Base-by-base conservation (phyloP, 768 basidiomycete genomes). In the Phylloporus scabripes region DNA sequence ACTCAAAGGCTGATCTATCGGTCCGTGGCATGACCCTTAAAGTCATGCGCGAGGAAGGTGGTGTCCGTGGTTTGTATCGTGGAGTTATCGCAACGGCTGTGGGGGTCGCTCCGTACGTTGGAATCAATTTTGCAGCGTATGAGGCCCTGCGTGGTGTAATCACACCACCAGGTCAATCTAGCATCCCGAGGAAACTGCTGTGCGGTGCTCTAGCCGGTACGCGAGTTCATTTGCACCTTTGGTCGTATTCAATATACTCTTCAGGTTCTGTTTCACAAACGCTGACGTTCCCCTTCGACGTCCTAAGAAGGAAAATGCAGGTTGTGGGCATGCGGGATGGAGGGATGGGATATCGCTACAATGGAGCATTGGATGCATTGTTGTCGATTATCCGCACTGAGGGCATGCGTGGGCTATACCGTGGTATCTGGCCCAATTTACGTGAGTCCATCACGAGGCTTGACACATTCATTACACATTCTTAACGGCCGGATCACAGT, bases 121-220 rank as follows among this genome's bases (percentile, higher is more conserved):
- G 91, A 11, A 85, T 94, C 65, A 96, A 96, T 66, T 96, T 96
- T 66, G 88, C 92, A n/a, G 74, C 91, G 24, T 97, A 97, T 61
- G 95, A 98, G 67, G 76, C 83, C 41, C 62, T 91, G 62, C 77
- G 87, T 46, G 82, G 85, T 3, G 57, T 83, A 39, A 74, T 90
- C 53, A 92, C 85, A 23, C 87, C 87, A n/a, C 90, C 89, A 4
- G 90, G 85, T 32, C 83, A 88, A 72, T 82, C 63, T 57, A 82
- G 69, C 45, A 72, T 83, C 38, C 57, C 73, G 42, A 73, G 87
- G 56, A 94, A 95, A 67, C 65, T 96, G 65, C 56, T 71, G 1
- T 96, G 92, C 54, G 95, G 94, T 32, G 93, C 90, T 28, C 68
- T 94, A 52, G 92, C 92, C 14, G 91, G 90, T 80, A 68, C 53